Conservation (phyloP, 2,329 filamentous ascomycete genomes). For the Paecilomyces fulvus region DNA sequence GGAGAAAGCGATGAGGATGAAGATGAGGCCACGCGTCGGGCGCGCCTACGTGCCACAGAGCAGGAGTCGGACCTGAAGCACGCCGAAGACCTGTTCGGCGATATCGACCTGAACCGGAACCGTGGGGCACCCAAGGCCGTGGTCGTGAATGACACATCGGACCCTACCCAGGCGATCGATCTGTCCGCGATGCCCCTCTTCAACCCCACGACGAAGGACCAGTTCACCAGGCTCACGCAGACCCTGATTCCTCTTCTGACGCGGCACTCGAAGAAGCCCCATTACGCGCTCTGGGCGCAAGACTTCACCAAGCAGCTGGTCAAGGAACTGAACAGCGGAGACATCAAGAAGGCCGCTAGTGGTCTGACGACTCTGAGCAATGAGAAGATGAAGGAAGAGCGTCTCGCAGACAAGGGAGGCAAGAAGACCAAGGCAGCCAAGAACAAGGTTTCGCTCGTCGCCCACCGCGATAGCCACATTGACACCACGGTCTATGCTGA, state of each 20-base stretch:
- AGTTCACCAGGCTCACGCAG: slow-evolving; percentile 73
- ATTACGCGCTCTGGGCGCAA: slow-evolving; percentile 82
- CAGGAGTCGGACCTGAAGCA: slow-evolving; percentile 82
- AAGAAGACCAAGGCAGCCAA: slow-evolving; percentile 98
- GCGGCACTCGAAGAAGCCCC: slow-evolving; percentile 72
- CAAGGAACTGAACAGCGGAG: slow-evolving; percentile 79
- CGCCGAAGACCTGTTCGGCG: slow-evolving; percentile 83
- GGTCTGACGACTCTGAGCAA: slow-evolving; percentile 83
- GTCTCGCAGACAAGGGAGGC: slow-evolving; percentile 80
- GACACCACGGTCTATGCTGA: slow-evolving; percentile 77
- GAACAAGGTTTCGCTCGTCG: slow-evolving; percentile 78
- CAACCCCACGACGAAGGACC: slow-evolving; percentile 76
- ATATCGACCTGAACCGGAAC: slow-evolving; percentile 63
- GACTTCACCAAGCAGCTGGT: slow-evolving; percentile 82
- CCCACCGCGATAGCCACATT: slow-evolving; percentile 47
- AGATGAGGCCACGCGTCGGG: slow-evolving; percentile 62
- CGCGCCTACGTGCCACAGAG: slow-evolving; percentile 69
- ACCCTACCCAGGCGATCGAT: slow-evolving; percentile 74
- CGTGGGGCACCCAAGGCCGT: slow-evolving; percentile 56
- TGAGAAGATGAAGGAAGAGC: slow-evolving; percentile 98
- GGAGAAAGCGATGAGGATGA: slow-evolving; percentile 61
- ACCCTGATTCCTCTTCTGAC: slow-evolving; percentile 71
- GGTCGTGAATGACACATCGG: slow-evolving; percentile 57
- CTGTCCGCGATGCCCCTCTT: slow-evolving; percentile 73
- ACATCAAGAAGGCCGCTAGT: slow-evolving; percentile 94